Conservation (phyloP, 352 stramenopile species). For the Phytophthora nicotianae region DNA sequence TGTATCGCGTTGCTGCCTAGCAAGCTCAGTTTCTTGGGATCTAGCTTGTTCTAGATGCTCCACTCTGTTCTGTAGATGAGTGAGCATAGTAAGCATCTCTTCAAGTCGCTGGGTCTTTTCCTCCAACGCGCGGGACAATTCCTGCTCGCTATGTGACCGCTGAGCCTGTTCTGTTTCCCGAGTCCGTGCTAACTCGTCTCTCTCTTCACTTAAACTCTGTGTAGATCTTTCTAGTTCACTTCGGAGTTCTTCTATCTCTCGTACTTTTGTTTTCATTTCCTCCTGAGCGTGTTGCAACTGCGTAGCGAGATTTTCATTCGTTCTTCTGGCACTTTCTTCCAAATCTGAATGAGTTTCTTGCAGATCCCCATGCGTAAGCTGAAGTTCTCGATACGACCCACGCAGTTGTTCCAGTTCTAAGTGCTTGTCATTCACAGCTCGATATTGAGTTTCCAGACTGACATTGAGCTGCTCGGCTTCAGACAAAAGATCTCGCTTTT, state of each 20-base stretch:
- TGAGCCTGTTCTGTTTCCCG: constrained; percentile 38
- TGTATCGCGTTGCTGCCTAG: constrained; percentile 28
- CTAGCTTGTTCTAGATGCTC: constrained; percentile 59
- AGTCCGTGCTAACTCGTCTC: constrained; percentile 31
- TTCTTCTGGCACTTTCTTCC: constrained; percentile 37
- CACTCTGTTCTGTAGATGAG: constrained; percentile 52
- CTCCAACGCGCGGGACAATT: constrained; percentile 36
- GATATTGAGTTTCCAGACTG: constrained; percentile 60
- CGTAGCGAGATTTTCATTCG: constrained; percentile 38
- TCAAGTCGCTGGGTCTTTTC: constrained; percentile 58
- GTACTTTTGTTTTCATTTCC: constrained; percentile 12
- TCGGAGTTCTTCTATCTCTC: constrained; percentile 28
- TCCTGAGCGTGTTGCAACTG: constrained; percentile 41
- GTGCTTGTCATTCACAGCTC: constrained; percentile 56
- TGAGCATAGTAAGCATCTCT: constrained; percentile 74
- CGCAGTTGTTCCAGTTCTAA: constrained; percentile 66
- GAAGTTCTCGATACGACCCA: constrained; percentile 48
- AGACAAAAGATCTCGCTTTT: constrained; percentile 70
- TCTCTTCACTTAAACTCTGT: constrained; percentile 17
- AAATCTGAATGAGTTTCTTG: constrained; percentile 62
- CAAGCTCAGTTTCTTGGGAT: constrained; percentile 42
- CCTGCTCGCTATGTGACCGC: constrained; percentile 37
- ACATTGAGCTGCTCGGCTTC: constrained; percentile 68
- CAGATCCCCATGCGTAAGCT: constrained; percentile 58
- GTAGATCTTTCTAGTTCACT: constrained; percentile 12